Conservation (phyloP, 1,139 yeast genomes). For the Kluyveromyces marxianus region DNA sequence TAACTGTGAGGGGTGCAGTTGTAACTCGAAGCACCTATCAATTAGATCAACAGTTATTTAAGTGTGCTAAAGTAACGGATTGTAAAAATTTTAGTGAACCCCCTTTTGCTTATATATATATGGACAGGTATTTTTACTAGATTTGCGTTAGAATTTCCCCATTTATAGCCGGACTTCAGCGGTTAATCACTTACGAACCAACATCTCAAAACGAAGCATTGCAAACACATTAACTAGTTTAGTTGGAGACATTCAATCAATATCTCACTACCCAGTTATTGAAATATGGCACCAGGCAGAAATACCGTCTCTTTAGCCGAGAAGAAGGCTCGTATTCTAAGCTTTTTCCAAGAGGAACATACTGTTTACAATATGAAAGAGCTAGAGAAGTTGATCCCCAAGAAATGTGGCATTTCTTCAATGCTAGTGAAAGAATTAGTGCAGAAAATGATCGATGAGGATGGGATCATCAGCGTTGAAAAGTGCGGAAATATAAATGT, state of each 20-base stretch:
- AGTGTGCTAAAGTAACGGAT: too few species aligned
- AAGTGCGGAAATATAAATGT: constrained; percentile 49
- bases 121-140: too few species aligned
- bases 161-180: neutral
- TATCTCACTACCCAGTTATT: neutral
- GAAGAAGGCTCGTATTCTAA: constrained; percentile 33
- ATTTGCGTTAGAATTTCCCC: too few species aligned
- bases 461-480: constrained; percentile 40
- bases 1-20: too few species aligned
- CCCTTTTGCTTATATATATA: neutral
- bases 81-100: too few species aligned
- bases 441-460: constrained; percentile 40
- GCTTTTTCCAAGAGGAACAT: constrained; percentile 37
- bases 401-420: constrained; percentile 36
- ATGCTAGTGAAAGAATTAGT: constrained; percentile 47
- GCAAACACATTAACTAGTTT: neutral
- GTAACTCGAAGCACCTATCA: too few species aligned
- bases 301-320: constrained; percentile 32
- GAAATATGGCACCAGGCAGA: constrained; percentile 19
- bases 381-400: constrained; percentile 41
- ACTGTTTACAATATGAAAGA: constrained; percentile 45
- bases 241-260: neutral
- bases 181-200: neutral
- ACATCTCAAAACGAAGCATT: neutral
- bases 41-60: too few species aligned